Evolutionary conservation across 257 asterid species (phyloP).

Genomic region (Solanum arcanum): DNA sequence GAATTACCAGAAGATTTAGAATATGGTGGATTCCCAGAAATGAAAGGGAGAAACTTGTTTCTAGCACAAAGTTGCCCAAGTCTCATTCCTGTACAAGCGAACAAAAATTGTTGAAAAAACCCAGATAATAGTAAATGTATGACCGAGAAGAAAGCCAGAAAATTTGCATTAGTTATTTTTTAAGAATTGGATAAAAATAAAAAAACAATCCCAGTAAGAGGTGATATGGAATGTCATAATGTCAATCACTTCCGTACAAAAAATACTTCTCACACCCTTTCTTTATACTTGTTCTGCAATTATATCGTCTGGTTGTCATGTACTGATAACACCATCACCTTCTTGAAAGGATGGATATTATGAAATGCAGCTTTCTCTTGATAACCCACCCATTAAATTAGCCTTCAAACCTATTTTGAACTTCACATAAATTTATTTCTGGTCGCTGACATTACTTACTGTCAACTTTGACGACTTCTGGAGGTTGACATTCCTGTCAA

Average conservation of each 20-base stretch:
- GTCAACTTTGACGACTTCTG: background rate
- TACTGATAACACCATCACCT: background rate
- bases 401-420: background rate
- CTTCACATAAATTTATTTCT: background rate
- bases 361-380: background rate
- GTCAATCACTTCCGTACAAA: background rate
- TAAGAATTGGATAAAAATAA: background rate
- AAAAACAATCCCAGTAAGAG: background rate
- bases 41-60: slow-evolving; percentile 35
- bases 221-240: background rate
- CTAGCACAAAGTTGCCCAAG: slow-evolving; percentile 36
- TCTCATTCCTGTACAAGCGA: slow-evolving; percentile 29
- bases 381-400: background rate
- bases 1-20: slow-evolving; percentile 30
- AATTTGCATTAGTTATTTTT: background rate
- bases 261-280: background rate
- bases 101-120: background rate
- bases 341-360: background rate
- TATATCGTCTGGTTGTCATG: background rate
- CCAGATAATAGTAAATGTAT: background rate
- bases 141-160: background rate
- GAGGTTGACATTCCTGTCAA: background rate
- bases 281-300: background rate
- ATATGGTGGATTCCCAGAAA: slow-evolving; percentile 30
- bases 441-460: background rate